Evolutionary conservation across 129 eudicot genomes (phyloP).

Genomic region (Apium graveolens): DNA sequence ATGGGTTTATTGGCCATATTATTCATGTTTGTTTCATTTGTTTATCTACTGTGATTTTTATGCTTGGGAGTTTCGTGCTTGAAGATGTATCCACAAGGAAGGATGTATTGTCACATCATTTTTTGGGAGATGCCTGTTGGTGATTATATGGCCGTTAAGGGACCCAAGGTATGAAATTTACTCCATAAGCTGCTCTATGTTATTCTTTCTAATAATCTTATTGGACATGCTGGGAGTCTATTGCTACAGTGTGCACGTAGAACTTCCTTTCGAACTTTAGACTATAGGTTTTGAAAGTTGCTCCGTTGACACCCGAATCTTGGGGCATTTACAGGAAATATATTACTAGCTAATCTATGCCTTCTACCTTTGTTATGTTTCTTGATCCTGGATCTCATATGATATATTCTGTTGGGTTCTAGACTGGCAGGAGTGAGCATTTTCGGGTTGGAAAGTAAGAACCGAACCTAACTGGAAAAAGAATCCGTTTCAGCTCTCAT

Average conservation of each 20-base stretch:
- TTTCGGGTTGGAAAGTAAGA: background rate
- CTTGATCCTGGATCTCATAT: background rate
- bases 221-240: background rate
- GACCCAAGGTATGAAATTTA: conserved; percentile 40
- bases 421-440: background rate
- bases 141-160: conserved; percentile 45
- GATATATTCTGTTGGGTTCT: background rate
- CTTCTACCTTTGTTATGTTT: background rate
- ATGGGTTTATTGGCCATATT: background rate
- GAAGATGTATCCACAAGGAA: conserved; percentile 64
- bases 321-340: background rate
- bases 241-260: background rate
- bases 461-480: background rate
- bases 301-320: background rate
- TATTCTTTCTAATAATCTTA: background rate
- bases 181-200: background rate
- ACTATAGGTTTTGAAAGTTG: background rate
- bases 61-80: background rate
- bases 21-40: background rate
- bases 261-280: background rate
- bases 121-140: conserved; percentile 63
- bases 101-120: conserved; percentile 72
- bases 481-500: background rate
- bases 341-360: background rate
- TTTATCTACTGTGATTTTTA: background rate